Evolutionary conservation across 495 filamentous ascomycete genomes (phyloP).

Genomic region (Hyaloscypha hepaticicola): DNA sequence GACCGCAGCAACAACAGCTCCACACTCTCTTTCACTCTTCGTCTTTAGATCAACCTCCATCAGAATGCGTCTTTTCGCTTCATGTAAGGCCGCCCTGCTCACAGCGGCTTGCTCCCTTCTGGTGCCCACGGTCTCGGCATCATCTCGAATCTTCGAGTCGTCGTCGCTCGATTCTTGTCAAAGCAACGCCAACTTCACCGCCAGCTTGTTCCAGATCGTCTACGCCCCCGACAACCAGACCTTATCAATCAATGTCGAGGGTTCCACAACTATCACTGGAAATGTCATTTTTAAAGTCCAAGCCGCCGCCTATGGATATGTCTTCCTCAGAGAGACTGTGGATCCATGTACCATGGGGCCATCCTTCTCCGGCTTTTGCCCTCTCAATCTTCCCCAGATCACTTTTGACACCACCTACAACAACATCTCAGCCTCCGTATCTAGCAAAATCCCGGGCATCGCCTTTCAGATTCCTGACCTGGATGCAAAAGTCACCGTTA

Average conservation of each 20-base stretch:
- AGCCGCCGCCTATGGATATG: constrained; percentile 79
- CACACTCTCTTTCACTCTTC: too few relatives aligned
- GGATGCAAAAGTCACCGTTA: constrained; percentile 79
- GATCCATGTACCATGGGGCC: constrained; percentile 73
- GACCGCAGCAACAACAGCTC: neutral
- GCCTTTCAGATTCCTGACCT: constrained; percentile 88
- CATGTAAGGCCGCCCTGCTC: neutral
- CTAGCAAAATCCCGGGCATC: constrained; percentile 69
- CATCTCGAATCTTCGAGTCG: constrained; percentile 52
- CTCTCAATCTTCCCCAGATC: constrained; percentile 82
- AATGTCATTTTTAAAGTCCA: constrained; percentile 74
- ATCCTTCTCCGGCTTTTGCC: constrained; percentile 66
- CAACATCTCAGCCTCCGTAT: constrained; percentile 52
- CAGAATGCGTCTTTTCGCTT: constrained; percentile 5
- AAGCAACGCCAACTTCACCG: constrained; percentile 71
- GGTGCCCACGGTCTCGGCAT: constrained; percentile 27
- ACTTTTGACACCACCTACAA: constrained; percentile 63
- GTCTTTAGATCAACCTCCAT: too few relatives aligned
- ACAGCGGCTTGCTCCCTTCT: neutral
- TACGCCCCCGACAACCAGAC: constrained; percentile 73
- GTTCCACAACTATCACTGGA: constrained; percentile 76
- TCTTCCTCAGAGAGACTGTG: constrained; percentile 57
- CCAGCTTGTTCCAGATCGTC: constrained; percentile 72
- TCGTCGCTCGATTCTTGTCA: constrained; percentile 74
- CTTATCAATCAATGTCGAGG: constrained; percentile 70